Evolutionary conservation across 495 filamentous ascomycete genomes (phyloP).

Genomic region (Tuber umbilicatum): DNA sequence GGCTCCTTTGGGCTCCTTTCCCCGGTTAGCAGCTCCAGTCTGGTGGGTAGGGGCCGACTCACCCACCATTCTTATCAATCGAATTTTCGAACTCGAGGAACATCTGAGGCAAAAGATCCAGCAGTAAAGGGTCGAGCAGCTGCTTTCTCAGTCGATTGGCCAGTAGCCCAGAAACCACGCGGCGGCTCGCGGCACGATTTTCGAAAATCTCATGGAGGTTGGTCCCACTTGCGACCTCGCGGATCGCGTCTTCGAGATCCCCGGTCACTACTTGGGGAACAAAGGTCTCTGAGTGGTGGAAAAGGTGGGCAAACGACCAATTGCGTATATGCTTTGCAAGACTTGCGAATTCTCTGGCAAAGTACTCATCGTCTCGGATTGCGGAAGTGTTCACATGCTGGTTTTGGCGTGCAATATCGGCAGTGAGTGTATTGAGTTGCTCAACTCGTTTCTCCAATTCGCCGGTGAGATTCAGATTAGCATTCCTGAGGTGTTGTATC

Average conservation of each 20-base stretch:
- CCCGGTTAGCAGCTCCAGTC: background rate
- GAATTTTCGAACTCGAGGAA: background rate
- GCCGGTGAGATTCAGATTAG: background rate
- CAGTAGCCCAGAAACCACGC: background rate
- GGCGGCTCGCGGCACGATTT: background rate
- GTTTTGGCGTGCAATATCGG: background rate
- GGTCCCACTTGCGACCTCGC: background rate
- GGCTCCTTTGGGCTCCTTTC: background rate
- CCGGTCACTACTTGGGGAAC: background rate
- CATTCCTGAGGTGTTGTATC: background rate
- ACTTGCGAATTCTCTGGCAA: slow-evolving; percentile 15
- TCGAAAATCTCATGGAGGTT: background rate
- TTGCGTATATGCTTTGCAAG: slow-evolving; percentile 16
- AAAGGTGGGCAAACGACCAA: slow-evolving; percentile 17
- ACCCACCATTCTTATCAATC: background rate
- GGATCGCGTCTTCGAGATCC: background rate
- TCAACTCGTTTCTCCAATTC: background rate
- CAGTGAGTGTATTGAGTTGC: background rate
- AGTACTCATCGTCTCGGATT: slow-evolving; percentile 22
- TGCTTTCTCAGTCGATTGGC: background rate
- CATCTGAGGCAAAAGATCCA: background rate
- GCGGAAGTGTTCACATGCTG: background rate
- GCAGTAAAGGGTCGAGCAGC: background rate
- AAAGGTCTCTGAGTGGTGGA: background rate
- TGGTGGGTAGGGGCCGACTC: background rate